These are phyloP conservation scores for Lasiosphaeria miniovina DNA, from an alignment of 495 filamentous ascomycete species.

Conservation along the genomic window DNA sequence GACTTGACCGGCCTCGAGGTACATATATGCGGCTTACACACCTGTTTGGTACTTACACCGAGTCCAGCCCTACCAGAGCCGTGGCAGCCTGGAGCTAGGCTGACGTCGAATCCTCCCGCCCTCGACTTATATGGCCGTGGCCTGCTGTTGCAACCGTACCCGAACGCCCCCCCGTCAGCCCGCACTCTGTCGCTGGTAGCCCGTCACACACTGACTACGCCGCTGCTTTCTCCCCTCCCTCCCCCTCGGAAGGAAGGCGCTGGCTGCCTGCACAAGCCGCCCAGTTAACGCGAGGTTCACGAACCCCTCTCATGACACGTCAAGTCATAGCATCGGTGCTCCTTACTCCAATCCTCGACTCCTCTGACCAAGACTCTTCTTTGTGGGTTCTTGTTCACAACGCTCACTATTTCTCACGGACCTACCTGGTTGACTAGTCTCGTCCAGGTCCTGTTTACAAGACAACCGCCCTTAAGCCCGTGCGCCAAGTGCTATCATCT, in stretches of 20 bases:
- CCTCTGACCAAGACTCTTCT: neutral
- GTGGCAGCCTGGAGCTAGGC: neutral
- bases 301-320: neutral
- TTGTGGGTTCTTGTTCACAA: neutral
- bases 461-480: too few relatives aligned
- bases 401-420: too few relatives aligned
- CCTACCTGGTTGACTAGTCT: too few relatives aligned
- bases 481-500: too few relatives aligned
- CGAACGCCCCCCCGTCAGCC: neutral
- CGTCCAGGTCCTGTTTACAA: too few relatives aligned
- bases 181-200: neutral
- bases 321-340: slow-evolving; percentile 5
- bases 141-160: neutral
- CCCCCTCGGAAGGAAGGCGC: neutral
- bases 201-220: neutral
- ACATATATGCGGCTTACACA: neutral
- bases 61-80: neutral
- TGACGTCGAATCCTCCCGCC: neutral
- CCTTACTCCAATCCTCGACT: neutral
- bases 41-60: neutral
- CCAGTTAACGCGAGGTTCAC: neutral
- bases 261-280: slow-evolving; percentile 3
- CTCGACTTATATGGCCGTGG: neutral
- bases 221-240: neutral
- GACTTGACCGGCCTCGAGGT: too few relatives aligned